Conservation (phyloP, 179 eudicot species). For the Monotropa hypopitys region DNA sequence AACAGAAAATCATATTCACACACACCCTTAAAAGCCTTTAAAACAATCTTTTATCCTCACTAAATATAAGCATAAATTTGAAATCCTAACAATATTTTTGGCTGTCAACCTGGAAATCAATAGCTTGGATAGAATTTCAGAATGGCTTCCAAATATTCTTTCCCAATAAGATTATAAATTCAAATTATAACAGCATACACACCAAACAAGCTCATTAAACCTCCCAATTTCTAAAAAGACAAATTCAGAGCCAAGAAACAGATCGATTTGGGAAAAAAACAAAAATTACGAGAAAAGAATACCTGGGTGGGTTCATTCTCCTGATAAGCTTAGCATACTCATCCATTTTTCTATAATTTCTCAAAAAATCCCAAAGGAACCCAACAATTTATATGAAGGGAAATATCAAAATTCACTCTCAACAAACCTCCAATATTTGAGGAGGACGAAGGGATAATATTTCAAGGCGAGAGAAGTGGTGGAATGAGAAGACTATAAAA, state of each 20-base stretch:
- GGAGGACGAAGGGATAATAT: constrained; percentile 5
- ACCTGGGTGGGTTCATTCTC: constrained; percentile 79
- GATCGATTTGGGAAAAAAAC: neutral
- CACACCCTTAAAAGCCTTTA: neutral
- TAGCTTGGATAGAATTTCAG: neutral
- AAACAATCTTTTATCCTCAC: neutral
- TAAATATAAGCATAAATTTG: neutral
- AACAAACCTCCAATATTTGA: constrained; percentile 8
- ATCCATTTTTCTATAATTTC: constrained; percentile 25
- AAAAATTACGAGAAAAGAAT: neutral
- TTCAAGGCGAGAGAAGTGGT: neutral
- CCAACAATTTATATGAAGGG: neutral
- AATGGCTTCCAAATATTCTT: neutral
- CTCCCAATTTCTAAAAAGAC: neutral
- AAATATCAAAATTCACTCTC: neutral
- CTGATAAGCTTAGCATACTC: constrained; percentile 63
- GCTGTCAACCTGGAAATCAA: neutral
- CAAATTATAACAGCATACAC: neutral
- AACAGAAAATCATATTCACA: neutral
- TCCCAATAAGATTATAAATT: neutral
- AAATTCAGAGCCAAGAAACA: neutral
- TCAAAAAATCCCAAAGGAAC: neutral
- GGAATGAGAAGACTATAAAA: neutral
- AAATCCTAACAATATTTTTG: neutral
- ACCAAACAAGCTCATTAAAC: neutral